Evolutionary conservation across 306 rosid genomes (phyloP).

Genomic region (Parietaria judaica): DNA sequence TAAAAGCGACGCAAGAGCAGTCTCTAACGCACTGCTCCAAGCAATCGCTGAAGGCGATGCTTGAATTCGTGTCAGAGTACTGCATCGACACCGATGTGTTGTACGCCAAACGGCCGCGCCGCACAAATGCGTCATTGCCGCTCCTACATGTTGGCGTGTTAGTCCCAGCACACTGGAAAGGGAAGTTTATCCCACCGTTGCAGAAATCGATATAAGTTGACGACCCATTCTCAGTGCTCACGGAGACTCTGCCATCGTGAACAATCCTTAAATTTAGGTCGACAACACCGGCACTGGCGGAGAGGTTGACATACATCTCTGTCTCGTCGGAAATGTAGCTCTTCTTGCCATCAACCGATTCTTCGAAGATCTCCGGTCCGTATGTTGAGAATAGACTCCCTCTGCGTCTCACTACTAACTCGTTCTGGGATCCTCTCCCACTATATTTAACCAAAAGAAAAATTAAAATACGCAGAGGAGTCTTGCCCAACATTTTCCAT

Average conservation of each 20-base stretch:
- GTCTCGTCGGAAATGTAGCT: not conserved
- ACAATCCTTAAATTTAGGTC: not conserved
- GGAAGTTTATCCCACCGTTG: not conserved
- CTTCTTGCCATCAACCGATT: not conserved
- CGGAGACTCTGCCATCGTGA: not conserved
- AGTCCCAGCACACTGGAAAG: not conserved
- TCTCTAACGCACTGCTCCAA: constrained; percentile 9
- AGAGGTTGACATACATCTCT: constrained; percentile 2
- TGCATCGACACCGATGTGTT: not conserved
- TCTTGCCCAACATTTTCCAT: too few species aligned
- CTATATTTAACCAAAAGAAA: too few species aligned
- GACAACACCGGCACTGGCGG: not conserved
- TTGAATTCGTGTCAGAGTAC: not conserved
- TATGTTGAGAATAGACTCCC: not conserved
- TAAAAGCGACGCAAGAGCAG: constrained; percentile 16
- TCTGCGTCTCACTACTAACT: not conserved
- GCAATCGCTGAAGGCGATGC: constrained; percentile 5
- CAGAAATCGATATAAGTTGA: not conserved
- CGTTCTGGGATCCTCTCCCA: not conserved
- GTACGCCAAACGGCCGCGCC: not conserved
- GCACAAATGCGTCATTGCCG: not conserved
- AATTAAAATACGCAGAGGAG: too few species aligned
- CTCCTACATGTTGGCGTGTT: not conserved
- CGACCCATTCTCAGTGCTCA: not conserved
- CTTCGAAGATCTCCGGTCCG: not conserved